Evolutionary conservation across 1,139 yeast species (phyloP).

Genomic region (Pichia sp.): DNA sequence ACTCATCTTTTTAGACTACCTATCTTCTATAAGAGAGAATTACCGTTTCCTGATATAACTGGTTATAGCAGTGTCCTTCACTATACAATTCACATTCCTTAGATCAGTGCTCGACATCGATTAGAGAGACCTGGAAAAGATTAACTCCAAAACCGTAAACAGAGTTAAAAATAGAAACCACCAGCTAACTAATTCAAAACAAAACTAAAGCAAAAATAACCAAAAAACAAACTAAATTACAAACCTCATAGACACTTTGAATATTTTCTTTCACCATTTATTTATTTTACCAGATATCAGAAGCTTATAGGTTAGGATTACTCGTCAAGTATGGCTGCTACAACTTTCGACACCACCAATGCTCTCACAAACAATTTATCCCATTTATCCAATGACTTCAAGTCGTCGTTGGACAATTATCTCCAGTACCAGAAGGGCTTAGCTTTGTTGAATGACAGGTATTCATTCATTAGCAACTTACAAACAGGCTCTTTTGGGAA

Average conservation of each 20-base stretch:
- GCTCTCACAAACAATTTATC: not conserved
- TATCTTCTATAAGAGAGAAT: not conserved
- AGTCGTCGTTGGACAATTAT: constrained; percentile 35
- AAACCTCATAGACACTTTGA: not conserved
- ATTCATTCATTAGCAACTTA: constrained; percentile 38
- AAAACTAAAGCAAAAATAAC: not conserved
- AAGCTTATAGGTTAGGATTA: too few species aligned
- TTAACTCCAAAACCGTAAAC: not conserved
- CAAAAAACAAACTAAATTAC: too few species aligned
- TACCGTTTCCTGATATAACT: not conserved
- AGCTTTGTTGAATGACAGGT: constrained; percentile 34
- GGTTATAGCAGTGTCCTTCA: constrained; percentile 1
- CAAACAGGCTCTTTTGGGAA: constrained; percentile 54
- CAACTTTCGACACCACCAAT: not conserved
- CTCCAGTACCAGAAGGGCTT: constrained; percentile 37
- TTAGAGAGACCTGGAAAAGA: too few species aligned
- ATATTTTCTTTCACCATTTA: not conserved
- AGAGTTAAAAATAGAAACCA: not conserved
- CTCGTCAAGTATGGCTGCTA: not conserved
- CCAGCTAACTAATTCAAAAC: not conserved
- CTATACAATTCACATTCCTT: not conserved
- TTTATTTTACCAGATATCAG: not conserved
- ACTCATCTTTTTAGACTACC: not conserved
- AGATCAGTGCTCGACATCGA: not conserved
- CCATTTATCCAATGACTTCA: constrained; percentile 24